Evolutionary conservation across 768 basidiomycete species (phyloP).

Genomic region (Tulasnella sp.): DNA sequence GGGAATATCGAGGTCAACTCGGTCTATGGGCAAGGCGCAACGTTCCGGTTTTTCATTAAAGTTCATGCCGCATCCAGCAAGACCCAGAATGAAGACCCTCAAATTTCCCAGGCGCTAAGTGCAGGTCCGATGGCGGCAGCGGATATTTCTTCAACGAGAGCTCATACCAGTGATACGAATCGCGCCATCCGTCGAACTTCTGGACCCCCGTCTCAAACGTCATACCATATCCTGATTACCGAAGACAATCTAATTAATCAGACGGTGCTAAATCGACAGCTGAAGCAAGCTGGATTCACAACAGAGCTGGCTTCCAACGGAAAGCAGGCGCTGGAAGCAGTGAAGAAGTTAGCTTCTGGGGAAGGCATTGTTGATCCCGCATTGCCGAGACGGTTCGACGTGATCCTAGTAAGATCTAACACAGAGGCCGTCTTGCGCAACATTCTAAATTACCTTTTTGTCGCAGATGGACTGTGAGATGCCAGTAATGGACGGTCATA

Average conservation of each 20-base stretch:
- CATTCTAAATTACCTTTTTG: not conserved
- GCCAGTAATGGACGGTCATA: conserved; percentile 24
- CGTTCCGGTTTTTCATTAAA: conserved; percentile 33
- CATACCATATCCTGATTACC: conserved; percentile 21
- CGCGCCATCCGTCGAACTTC: no score
- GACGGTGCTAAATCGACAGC: conserved; percentile 21
- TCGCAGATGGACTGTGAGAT: conserved; percentile 25
- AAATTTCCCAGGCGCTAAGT: not conserved
- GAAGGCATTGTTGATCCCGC: not conserved
- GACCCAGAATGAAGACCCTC: not conserved
- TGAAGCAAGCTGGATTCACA: conserved; percentile 22
- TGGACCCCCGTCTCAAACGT: conserved; percentile 3
- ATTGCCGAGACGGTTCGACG: conserved; percentile 19
- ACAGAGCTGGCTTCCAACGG: conserved; percentile 23
- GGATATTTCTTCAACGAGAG: not conserved
- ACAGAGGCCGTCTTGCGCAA: no score
- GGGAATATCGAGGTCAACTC: conserved; percentile 28
- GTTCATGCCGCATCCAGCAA: not conserved
- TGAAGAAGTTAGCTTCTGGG: conserved; percentile 11
- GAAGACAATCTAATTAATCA: conserved; percentile 26
- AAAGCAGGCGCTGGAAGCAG: conserved; percentile 22
- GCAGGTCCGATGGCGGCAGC: not conserved
- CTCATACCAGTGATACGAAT: not conserved
- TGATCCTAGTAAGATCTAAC: conserved; percentile 19
- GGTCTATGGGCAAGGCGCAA: conserved; percentile 29